A percentile compares a stretch with the other conserved stretches of the same genome.
Evolutionary conservation across 192 early-diverging fungal species (phyloP).

Genomic region (Backusella psychrophila): DNA sequence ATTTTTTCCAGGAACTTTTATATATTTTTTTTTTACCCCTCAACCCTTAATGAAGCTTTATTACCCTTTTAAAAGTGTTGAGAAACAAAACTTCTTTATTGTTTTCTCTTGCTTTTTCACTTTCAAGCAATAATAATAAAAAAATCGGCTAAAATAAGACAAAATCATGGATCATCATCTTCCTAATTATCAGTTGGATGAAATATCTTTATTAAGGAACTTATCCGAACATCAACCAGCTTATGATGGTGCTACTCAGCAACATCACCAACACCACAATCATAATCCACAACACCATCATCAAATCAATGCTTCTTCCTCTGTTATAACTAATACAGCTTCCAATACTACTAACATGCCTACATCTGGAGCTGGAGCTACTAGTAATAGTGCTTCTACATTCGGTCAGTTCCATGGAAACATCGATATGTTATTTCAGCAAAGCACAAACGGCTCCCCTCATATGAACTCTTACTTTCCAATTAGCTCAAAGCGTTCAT

Average conservation of each 20-base stretch:
- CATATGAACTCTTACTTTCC: background rate
- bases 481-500: background rate
- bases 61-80: background rate
- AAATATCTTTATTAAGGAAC: constrained; percentile 8
- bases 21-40: background rate
- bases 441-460: background rate
- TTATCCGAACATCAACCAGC: background rate
- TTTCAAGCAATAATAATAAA: background rate
- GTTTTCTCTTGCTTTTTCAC: background rate
- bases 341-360: background rate
- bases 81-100: constrained; percentile 3
- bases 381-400: background rate
- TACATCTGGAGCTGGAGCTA: background rate
- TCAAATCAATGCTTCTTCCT: background rate
- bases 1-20: background rate
- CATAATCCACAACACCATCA: background rate
- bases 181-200: constrained; percentile 12
- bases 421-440: constrained; percentile 8
- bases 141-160: background rate
- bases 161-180: constrained; percentile 13
- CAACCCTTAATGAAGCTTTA: background rate
- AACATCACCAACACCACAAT: background rate
- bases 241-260: background rate
- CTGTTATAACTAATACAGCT: background rate
- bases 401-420: constrained; percentile 1